Base-by-base conservation (phyloP, 306 rosid genomes). In the Senna tora region DNA sequence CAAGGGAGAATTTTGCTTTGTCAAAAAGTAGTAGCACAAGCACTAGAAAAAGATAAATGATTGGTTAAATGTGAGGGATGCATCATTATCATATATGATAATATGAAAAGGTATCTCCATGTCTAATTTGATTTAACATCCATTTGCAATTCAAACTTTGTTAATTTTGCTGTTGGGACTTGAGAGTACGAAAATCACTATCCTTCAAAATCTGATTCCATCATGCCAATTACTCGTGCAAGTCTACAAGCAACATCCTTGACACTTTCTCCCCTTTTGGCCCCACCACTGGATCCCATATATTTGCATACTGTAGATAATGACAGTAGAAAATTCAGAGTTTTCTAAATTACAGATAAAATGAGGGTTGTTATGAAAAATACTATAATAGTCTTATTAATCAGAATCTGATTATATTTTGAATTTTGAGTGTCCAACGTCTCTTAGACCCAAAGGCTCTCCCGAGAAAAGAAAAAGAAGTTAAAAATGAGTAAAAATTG, bases 181-280 rank as follows among this genome's bases (percentile, higher is more conserved):
- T 45, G 33, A 66, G 62, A 65, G n/a, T n/a, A n/a, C 13, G 64
- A 28, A 41, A 76, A 51, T 50, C 19, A 12, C 43, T 83, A 91
- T 97, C 98, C 97, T 75, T 81, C 78, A 80, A 84, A 93, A 72
- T 84, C 88, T 0, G 86, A 88, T 63, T 93, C 98, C 39, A 84
- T 80, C 14, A 39, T 46, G 67, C 78, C 65, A 36, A 93, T 16
- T 22, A 94, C 92, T 55, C 53, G 81, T 63, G 90, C 75, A 69
- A 93, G 83, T 67, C 98, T 84, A 74, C 77, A 74, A 6, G 91
- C 96, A 83, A 93, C 96, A 83, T 89, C 98, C 75, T 86, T 78
- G 5, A 89, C 95, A 63, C 97, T 86, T 83, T 93, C 98, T 51
- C 98, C 98, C 77, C 92, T 95, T 80, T 89, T 7, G 92, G 94